These are phyloP conservation scores for Leccinum ambiguum DNA, from an alignment of 1,284 basidiomycete genomes.

Conservation along the genomic window DNA sequence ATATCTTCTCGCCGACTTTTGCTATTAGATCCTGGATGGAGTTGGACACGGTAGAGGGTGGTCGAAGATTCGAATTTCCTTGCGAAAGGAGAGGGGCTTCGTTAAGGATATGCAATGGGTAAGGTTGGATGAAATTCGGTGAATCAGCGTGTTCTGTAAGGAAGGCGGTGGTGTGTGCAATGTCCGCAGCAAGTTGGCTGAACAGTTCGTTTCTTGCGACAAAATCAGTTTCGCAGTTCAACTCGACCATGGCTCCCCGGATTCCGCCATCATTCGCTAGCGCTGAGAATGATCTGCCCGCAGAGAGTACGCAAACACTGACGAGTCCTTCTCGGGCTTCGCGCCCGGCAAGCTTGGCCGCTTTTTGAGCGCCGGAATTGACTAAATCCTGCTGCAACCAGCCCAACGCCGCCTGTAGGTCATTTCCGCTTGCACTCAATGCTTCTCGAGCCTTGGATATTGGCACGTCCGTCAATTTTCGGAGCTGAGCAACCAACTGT, in stretches of 20 bases:
- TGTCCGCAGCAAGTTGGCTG: conserved; percentile 71
- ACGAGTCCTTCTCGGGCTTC: conserved; percentile 80
- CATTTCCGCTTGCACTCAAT: conserved; percentile 72
- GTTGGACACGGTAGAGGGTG: conserved; percentile 59
- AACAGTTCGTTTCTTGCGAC: conserved; percentile 90
- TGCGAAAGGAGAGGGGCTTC: conserved; percentile 69
- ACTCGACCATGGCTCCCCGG: conserved; percentile 85
- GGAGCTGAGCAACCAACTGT: conserved; percentile 83
- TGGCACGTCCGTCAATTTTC: conserved; percentile 79
- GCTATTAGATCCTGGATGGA: conserved; percentile 82
- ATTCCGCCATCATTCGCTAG: conserved; percentile 44
- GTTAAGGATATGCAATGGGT: conserved; percentile 53
- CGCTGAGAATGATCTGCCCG: conserved; percentile 42
- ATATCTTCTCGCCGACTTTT: conserved; percentile 90
- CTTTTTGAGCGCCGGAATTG: conserved; percentile 74
- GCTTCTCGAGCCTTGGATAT: conserved; percentile 90
- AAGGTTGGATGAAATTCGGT: conserved; percentile 41
- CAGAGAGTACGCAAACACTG: conserved; percentile 70
- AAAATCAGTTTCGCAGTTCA: conserved; percentile 98
- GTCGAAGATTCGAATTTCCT: conserved; percentile 35
- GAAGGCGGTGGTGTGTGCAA: conserved; percentile 87
- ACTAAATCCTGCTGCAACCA: conserved; percentile 82
- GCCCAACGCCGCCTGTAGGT: conserved; percentile 70
- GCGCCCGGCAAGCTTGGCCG: conserved; percentile 79
- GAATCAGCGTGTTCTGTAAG: conserved; percentile 54